A percentile compares a stretch with the other conserved stretches of the same genome.
Evolutionary conservation across 768 basidiomycete species (phyloP).

Genomic region (Cystobasidium ongulense): DNA sequence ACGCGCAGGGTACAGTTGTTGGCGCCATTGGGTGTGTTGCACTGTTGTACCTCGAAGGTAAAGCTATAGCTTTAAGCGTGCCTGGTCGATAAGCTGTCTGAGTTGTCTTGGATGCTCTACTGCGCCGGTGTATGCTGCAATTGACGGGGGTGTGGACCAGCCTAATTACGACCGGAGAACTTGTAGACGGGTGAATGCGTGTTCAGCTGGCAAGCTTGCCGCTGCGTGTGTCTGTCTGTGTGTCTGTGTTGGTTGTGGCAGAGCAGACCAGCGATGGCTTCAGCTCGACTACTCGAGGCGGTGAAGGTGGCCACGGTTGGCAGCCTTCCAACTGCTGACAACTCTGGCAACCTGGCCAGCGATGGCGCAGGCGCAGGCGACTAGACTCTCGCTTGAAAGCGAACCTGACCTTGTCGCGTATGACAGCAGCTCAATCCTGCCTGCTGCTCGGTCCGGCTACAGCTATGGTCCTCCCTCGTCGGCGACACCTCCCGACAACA

Average conservation of each 20-base stretch:
- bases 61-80: too few species aligned
- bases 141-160: too few species aligned
- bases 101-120: not conserved
- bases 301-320: too few species aligned
- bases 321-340: not conserved
- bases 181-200: too few species aligned
- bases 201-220: not conserved
- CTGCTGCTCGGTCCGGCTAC: not conserved
- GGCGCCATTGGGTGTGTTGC: not conserved
- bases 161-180: too few species aligned
- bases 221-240: not conserved
- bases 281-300: not conserved
- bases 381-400: not conserved
- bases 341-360: not conserved
- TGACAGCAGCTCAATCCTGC: not conserved
- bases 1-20: constrained; percentile 16
- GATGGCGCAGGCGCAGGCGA: not conserved
- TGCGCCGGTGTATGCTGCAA: not conserved
- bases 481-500: not conserved
- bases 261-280: not conserved
- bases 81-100: not conserved
- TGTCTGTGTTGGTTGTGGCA: not conserved
- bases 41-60: too few species aligned
- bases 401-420: constrained; percentile 2
- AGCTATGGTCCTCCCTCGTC: not conserved